Evolutionary conservation across 2,329 filamentous ascomycete species (phyloP), one percentile per base, ranked within the genome.

Genomic region (Penicillium verrucosum): DNA sequence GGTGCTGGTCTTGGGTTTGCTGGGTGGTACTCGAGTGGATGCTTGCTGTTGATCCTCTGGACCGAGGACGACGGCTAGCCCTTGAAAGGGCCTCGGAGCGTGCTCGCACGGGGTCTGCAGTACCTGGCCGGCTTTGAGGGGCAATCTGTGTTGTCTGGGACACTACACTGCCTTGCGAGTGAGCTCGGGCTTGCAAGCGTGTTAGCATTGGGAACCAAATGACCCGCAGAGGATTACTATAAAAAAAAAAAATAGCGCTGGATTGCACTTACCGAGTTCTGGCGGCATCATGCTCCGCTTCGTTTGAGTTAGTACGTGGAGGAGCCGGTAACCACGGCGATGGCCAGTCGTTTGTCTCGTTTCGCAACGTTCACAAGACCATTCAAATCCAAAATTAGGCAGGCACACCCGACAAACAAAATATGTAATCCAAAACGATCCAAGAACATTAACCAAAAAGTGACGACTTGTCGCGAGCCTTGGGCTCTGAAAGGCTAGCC

Each of bases 1-100:
- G 62, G 51, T 75, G 73, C 50, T 77, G 74, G 48, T 77, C 75
- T 50, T 75, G 75, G 32, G 73, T 74, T 54, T 75, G 72, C 62
- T 78, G 75, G 38, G 75, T 77, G 16, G 73, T 75, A 58, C 70
- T 77, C n/a, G 77, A 79, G 59, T 79, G 77, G 47, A 79, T 75
- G 60, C 77, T 80, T 34, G 76, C 73, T 10, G 77, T 79, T 44
- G 77, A 79, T 34, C 75, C 77, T 68, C 77, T 69, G 34, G 77
- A 80, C 53, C 77, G 70, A 49, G 77, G 74, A 50, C 74, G 75
- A 49, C 73, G 74, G 63, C 68, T 70, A 58, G 67, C 70, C 49
- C 73, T 70, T 12, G 76, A 77, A n/a, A 73, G 64, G 27, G 70
- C 75, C 60, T 75, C 74, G 8, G 76, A 77, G 16, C 75, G 74